Conservation (phyloP, 2,329 filamentous ascomycete species). For the Colletotrichum sp. region DNA sequence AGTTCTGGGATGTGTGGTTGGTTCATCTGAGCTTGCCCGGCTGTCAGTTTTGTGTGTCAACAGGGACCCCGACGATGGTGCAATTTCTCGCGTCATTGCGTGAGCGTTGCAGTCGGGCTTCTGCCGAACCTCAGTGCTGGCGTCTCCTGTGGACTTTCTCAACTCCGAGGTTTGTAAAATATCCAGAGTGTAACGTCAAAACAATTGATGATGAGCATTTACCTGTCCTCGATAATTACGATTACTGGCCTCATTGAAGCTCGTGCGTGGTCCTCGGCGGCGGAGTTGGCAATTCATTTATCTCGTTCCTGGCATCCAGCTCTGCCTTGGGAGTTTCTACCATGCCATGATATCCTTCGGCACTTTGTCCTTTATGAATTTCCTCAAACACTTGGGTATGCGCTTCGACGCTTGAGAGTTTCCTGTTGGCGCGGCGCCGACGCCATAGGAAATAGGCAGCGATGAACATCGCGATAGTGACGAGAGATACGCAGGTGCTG, state of each 20-base stretch:
- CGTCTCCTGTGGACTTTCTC: background rate
- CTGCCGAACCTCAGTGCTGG: background rate
- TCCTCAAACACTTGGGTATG: background rate
- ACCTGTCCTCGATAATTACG: rapidly evolving
- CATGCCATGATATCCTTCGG: background rate
- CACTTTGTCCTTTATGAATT: too few species aligned
- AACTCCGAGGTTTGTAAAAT: background rate
- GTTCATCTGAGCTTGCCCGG: background rate
- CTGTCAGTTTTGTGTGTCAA: background rate
- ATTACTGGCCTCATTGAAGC: background rate
- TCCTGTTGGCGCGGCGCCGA: background rate
- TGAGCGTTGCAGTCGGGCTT: background rate
- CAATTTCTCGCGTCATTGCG: conserved; percentile 4
- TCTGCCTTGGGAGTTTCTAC: background rate
- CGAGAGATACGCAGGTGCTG: background rate
- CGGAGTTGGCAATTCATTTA: background rate
- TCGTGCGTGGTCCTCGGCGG: background rate
- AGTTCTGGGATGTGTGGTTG: background rate
- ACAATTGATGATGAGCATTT: background rate
- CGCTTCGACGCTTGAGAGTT: background rate
- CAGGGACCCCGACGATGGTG: background rate
- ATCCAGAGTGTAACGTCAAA: rapidly evolving
- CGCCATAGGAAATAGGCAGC: background rate
- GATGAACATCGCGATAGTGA: background rate
- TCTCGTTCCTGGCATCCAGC: background rate